Conservation (phyloP, 345 rosid genomes). For the Sonneratia alba region DNA sequence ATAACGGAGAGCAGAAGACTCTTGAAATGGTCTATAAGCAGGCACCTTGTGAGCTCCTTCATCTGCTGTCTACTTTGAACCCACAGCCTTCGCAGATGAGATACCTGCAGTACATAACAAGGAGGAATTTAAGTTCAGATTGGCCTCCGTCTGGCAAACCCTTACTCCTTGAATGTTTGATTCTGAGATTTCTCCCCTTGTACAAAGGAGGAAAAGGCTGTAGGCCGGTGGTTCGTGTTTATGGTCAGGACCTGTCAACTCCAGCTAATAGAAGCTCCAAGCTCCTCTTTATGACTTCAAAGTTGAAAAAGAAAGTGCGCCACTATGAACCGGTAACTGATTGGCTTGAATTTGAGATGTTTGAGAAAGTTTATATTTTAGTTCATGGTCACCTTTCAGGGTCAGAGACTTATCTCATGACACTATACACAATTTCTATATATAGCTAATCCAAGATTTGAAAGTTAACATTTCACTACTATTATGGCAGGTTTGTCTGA, state of each 20-base stretch:
- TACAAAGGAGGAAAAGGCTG: conserved; percentile 70
- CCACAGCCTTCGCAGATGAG: conserved; percentile 92
- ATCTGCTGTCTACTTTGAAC: conserved; percentile 67
- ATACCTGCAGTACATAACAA: conserved; percentile 94
- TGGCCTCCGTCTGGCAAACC: conserved; percentile 98
- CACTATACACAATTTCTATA: background rate
- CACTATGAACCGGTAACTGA: conserved; percentile 52
- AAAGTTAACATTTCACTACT: conserved; percentile 3
- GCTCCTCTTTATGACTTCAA: conserved; percentile 68
- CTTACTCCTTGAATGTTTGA: conserved; percentile 74
- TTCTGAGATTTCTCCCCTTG: conserved; percentile 67
- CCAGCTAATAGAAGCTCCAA: conserved; percentile 75
- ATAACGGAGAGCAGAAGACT: conserved; percentile 89
- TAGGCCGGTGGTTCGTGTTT: conserved; percentile 76
- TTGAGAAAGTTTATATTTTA: background rate
- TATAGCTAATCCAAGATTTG: conserved; percentile 10
- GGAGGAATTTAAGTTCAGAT: conserved; percentile 76
- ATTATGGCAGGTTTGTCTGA: background rate
- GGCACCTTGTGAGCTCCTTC: conserved; percentile 91
- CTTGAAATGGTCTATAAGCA: conserved; percentile 98
- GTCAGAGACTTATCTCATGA: background rate
- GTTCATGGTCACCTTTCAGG: background rate
- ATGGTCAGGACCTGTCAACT: conserved; percentile 75
- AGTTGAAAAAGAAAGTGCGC: conserved; percentile 49
- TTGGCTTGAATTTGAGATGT: background rate